These are phyloP conservation scores for Aquilaria agallochum DNA, from an alignment of 441 rosid species.

Conservation along the genomic window DNA sequence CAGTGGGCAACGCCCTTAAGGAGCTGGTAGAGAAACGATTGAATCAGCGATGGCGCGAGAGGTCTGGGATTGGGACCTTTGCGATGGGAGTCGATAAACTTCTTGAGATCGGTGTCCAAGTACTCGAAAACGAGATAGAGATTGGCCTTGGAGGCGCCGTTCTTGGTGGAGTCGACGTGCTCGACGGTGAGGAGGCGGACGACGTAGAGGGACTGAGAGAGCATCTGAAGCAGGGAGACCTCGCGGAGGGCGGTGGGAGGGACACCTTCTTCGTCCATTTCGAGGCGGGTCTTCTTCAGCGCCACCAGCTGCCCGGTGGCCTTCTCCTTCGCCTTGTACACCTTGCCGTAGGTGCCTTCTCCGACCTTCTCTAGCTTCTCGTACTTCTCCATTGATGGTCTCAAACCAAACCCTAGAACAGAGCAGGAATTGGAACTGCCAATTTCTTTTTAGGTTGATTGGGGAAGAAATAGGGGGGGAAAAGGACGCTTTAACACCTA, in stretches of 20 bases:
- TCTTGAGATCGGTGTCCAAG: constrained; percentile 93
- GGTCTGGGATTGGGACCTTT: constrained; percentile 76
- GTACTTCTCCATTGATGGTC: constrained; percentile 70
- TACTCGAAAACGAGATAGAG: constrained; percentile 90
- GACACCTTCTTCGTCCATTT: constrained; percentile 97
- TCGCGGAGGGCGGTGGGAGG: constrained; percentile 97
- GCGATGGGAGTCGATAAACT: constrained; percentile 74
- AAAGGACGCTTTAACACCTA: too few relatives aligned
- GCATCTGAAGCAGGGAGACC: constrained; percentile 90
- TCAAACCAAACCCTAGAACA: too few relatives aligned
- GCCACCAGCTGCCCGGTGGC: constrained; percentile 78
- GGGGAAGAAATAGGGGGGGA: too few relatives aligned
- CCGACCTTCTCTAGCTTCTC: constrained; percentile 95
- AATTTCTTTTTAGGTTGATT: too few relatives aligned
- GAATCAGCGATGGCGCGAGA: constrained; percentile 46
- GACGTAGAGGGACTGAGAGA: constrained; percentile 87
- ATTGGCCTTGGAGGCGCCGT: constrained; percentile 43
- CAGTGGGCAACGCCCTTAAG: constrained; percentile 95
- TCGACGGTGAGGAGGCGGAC: constrained; percentile 94
- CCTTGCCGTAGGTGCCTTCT: constrained; percentile 96
- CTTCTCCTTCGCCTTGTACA: constrained; percentile 90
- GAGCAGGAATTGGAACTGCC: too few relatives aligned
- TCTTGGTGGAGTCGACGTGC: constrained; percentile 46
- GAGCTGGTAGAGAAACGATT: constrained; percentile 78
- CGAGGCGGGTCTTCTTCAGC: constrained; percentile 82